A percentile compares a stretch with the other conserved stretches of the same genome.
Evolutionary conservation across 2,329 filamentous ascomycete genomes (phyloP).

Genomic region (Tricladium varicosporioides): DNA sequence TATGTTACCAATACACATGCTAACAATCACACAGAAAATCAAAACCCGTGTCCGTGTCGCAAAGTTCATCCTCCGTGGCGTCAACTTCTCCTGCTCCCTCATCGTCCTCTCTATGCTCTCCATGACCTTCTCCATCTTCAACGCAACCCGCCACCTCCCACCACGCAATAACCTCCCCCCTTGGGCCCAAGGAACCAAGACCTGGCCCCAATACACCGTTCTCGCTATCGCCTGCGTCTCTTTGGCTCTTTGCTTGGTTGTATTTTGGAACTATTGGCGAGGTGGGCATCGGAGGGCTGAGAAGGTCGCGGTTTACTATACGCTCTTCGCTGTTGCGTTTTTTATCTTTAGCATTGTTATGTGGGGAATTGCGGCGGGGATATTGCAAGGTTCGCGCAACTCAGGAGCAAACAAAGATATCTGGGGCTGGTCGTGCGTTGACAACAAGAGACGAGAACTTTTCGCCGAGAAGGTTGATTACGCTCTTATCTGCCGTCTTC

Average conservation of each 20-base stretch:
- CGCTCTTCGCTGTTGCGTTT: constrained; percentile 86
- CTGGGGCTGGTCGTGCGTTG: constrained; percentile 97
- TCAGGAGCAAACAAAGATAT: constrained; percentile 79
- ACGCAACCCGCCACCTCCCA: constrained; percentile 74
- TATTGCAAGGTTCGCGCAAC: constrained; percentile 76
- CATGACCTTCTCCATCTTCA: constrained; percentile 89
- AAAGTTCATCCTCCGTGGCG: constrained; percentile 89
- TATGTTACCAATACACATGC: constrained; percentile 12
- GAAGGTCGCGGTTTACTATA: constrained; percentile 94
- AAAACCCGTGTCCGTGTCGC: constrained; percentile 89
- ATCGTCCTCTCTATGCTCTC: constrained; percentile 91
- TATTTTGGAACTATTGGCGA: constrained; percentile 84
- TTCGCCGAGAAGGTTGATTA: constrained; percentile 84
- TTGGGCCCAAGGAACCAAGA: constrained; percentile 76
- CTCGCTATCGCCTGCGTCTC: constrained; percentile 78
- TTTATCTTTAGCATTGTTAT: constrained; percentile 92
- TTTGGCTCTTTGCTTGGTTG: constrained; percentile 71
- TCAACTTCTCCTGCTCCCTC: constrained; percentile 95
- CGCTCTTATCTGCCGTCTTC: constrained; percentile 83
- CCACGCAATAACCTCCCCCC: constrained; percentile 76
- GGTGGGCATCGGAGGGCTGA: constrained; percentile 87
- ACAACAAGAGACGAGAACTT: constrained; percentile 76
- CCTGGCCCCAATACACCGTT: constrained; percentile 88
- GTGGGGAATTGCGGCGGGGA: constrained; percentile 82
- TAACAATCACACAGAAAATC: constrained; percentile 68